Base-by-base conservation (phyloP, 345 rosid genomes). In the Aquilaria yunnanensis region DNA sequence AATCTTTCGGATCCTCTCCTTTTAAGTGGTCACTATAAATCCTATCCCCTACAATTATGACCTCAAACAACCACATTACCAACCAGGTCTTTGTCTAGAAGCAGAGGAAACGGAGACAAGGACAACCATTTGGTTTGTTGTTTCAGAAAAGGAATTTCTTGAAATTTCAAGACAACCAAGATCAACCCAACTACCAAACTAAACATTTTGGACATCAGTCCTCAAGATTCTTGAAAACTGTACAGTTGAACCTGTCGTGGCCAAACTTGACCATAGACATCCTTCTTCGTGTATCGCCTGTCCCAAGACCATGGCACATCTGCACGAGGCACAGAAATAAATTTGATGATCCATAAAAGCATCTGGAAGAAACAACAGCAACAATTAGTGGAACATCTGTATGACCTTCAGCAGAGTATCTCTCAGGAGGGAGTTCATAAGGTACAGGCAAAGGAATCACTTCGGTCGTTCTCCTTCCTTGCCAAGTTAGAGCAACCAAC, bases 261-360 rank as follows among this genome's bases (percentile, higher is more conserved):
- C 96, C 97, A 86, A 71, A 81, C 82, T 72, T 85, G 96, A 48
- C 99, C 91, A 11, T 82, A 81, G 47, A 88, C 95, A 72, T 86
- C 97, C 77, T 83, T 86, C 73, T 88, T 75, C 41, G 45, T 73
- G 75, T 94, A 88, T 52, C 57, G 72, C 64, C 92, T 73, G 74
- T 90, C 97, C 99, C 99, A 90, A 30, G 89, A 94, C 97, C 97
- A 94, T 0, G 99, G 96, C 51, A 83, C 78, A 76, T 94, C 99
- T 90, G 89, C 58, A 63, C 41, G 58, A 23, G 47, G 33, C 49
- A 62, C 16, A 4, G 32, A 7, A 50, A 31, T 5, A 47, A 14
- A 50, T 67, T 47, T 51, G 64, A 64, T 33, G 16, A 59, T 64
- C 32, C 45, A 9, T 2, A 1, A 32, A 65, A 34, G 54, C 56